Evolutionary conservation across 169 alveolate species (phyloP).

Genomic region (Toxoplasma gondii): DNA sequence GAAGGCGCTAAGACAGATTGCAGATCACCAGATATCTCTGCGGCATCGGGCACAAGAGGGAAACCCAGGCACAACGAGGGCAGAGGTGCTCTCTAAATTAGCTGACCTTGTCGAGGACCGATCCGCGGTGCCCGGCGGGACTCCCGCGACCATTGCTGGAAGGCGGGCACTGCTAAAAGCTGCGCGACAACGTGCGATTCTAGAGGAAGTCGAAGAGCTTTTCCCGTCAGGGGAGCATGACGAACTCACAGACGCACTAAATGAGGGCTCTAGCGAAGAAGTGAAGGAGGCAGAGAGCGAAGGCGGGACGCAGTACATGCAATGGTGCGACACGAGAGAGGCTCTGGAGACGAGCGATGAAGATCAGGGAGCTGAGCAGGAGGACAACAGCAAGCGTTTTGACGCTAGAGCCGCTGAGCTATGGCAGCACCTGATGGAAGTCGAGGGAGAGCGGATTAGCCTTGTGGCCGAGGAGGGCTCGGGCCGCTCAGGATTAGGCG

Average conservation of each 20-base stretch:
- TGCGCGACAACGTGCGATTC: background rate
- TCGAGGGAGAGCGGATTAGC: background rate
- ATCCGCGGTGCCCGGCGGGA: background rate
- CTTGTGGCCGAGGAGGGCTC: background rate
- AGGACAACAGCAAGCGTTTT: background rate
- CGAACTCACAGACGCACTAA: background rate
- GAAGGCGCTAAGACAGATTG: background rate
- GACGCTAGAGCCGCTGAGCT: background rate
- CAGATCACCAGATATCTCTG: background rate
- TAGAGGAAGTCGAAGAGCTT: constrained; percentile 15
- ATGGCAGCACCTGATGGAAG: constrained; percentile 5
- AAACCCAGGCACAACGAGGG: background rate
- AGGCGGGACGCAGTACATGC: constrained; percentile 60
- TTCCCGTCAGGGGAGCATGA: constrained; percentile 4
- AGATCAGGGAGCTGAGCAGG: background rate
- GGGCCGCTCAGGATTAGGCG: background rate
- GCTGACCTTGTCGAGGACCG: constrained; percentile 16
- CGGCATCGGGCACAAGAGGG: background rate
- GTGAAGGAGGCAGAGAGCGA: background rate
- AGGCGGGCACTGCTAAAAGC: background rate
- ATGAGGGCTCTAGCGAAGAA: background rate
- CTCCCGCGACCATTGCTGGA: background rate
- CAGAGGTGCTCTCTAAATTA: background rate
- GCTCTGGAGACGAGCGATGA: background rate
- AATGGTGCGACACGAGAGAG: constrained; percentile 46